Percentiles rank a stretch among this genome's conserved stretches.
Evolutionary conservation across 2,329 filamentous ascomycete genomes (phyloP).

Genomic region (Ilyonectria mors-panacis): DNA sequence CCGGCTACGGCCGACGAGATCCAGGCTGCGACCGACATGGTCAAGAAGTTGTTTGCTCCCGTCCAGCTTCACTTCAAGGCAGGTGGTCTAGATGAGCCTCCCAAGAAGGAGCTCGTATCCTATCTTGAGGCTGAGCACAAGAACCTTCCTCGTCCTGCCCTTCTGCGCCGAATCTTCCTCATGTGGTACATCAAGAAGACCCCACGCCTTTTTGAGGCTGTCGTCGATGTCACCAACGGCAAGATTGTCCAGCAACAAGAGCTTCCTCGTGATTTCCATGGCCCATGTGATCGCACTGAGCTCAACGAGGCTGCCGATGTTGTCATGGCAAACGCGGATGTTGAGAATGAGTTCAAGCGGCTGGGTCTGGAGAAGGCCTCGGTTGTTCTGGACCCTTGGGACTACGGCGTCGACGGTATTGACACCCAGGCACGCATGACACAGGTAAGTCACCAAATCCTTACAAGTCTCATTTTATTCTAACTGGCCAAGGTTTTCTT

Average conservation of each 20-base stretch:
- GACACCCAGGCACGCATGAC: slow-evolving; percentile 28
- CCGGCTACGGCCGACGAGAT: slow-evolving; percentile 32
- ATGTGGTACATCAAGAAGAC: slow-evolving; percentile 34
- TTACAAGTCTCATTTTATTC: not conserved
- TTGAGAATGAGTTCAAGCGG: slow-evolving; percentile 27
- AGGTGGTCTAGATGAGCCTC: slow-evolving; percentile 27
- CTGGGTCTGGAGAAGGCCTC: slow-evolving; percentile 13
- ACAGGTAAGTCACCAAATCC: slow-evolving; percentile 8
- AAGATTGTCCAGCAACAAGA: slow-evolving; percentile 28
- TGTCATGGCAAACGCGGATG: slow-evolving; percentile 24
- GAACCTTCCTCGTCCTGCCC: slow-evolving; percentile 13
- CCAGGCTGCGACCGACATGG: slow-evolving; percentile 18
- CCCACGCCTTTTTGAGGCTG: slow-evolving; percentile 29
- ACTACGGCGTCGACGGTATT: slow-evolving; percentile 30
- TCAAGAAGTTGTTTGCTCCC: slow-evolving; percentile 25
- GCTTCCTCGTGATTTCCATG: slow-evolving; percentile 32
- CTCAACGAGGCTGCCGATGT: slow-evolving; percentile 20
- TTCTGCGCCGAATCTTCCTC: slow-evolving; percentile 26
- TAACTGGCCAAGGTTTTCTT: slow-evolving; percentile 18
- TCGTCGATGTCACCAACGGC: slow-evolving; percentile 29
- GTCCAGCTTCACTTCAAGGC: slow-evolving; percentile 35
- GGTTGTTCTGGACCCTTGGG: slow-evolving; percentile 33
- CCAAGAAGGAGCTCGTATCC: slow-evolving; percentile 19
- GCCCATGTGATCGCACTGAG: slow-evolving; percentile 28
- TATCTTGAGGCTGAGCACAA: slow-evolving; percentile 32